A percentile compares a stretch with the other conserved stretches of the same genome.
These are phyloP conservation scores for Phaeomoniella chlamydospora DNA, from an alignment of 2,329 filamentous ascomycete species.

Conservation along the genomic window DNA sequence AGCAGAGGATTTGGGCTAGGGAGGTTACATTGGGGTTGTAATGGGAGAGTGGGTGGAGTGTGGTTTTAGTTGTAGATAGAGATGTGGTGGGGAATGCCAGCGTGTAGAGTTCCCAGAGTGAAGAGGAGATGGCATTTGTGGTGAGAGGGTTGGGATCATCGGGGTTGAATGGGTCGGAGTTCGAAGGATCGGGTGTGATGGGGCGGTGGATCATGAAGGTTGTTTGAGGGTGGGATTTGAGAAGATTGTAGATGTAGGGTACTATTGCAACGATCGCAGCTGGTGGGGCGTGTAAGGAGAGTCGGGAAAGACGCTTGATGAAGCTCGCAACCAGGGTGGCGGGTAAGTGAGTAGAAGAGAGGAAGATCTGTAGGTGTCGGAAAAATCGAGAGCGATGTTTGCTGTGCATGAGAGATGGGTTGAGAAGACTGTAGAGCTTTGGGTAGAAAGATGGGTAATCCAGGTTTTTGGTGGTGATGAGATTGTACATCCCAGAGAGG, in stretches of 20 bases:
- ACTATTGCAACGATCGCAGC: constrained; percentile 77
- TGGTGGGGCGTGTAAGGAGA: constrained; percentile 78
- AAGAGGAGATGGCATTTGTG: constrained; percentile 79
- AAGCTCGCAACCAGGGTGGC: constrained; percentile 86
- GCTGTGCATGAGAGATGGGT: constrained; percentile 75
- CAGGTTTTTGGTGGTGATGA: constrained; percentile 85
- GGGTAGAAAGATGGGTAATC: constrained; percentile 91
- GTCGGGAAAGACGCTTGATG: constrained; percentile 76
- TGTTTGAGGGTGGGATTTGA: constrained; percentile 77
- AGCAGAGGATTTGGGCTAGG: constrained; percentile 80
- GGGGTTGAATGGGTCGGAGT: constrained; percentile 62
- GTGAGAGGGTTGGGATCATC: constrained; percentile 69
- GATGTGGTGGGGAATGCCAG: constrained; percentile 45
- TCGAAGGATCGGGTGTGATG: constrained; percentile 37
- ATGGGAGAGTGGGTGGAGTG: constrained; percentile 42
- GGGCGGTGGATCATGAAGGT: constrained; percentile 93
- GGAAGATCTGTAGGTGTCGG: constrained; percentile 77
- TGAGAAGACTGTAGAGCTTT: constrained; percentile 86
- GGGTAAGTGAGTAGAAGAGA: constrained; percentile 82
- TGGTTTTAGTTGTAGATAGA: neutral
- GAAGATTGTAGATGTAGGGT: constrained; percentile 89
- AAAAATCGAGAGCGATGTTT: constrained; percentile 92
- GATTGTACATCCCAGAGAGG: constrained; percentile 82
- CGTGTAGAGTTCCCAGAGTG: constrained; percentile 86
- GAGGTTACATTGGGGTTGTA: constrained; percentile 96